Conservation (phyloP, 768 basidiomycete genomes). For the Tricholoma saponaceum region DNA sequence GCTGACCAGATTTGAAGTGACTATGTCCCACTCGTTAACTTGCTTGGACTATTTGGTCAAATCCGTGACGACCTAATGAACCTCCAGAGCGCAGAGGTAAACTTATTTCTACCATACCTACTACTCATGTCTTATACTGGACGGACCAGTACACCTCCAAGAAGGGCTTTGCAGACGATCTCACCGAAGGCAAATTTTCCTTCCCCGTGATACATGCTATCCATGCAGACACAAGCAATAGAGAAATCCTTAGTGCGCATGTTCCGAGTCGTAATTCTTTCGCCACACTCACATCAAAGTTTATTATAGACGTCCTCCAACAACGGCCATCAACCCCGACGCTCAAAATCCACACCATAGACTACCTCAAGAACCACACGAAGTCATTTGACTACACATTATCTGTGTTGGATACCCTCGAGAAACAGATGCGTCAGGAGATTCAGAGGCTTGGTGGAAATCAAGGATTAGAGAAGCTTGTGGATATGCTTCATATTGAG, state of each 20-base stretch:
- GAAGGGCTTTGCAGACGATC: slow-evolving; percentile 87
- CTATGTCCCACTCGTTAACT: slow-evolving; percentile 87
- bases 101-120: background rate
- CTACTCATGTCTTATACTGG: background rate
- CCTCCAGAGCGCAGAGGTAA: slow-evolving; percentile 79
- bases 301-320: slow-evolving; percentile 69
- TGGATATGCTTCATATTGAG: slow-evolving; percentile 48
- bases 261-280: background rate
- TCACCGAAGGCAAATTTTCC: slow-evolving; percentile 97
- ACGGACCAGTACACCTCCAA: slow-evolving; percentile 65
- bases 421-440: slow-evolving; percentile 62
- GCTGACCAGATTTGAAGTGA: slow-evolving; percentile 42
- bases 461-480: slow-evolving; percentile 46
- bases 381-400: slow-evolving; percentile 85
- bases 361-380: slow-evolving; percentile 70
- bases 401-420: slow-evolving; percentile 59
- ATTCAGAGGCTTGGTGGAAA: slow-evolving; percentile 80
- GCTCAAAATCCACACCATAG: slow-evolving; percentile 72
- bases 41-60: slow-evolving; percentile 90
- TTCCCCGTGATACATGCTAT: slow-evolving; percentile 92
- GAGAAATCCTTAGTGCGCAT: slow-evolving; percentile 73
- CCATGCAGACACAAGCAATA: slow-evolving; percentile 66
- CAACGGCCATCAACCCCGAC: slow-evolving; percentile 78
- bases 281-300: background rate
- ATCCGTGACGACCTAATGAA: slow-evolving; percentile 98